Percentiles rank a stretch among this genome's conserved stretches.
Evolutionary conservation across 495 filamentous ascomycete species (phyloP).

Genomic region (Tuber magnatum): DNA sequence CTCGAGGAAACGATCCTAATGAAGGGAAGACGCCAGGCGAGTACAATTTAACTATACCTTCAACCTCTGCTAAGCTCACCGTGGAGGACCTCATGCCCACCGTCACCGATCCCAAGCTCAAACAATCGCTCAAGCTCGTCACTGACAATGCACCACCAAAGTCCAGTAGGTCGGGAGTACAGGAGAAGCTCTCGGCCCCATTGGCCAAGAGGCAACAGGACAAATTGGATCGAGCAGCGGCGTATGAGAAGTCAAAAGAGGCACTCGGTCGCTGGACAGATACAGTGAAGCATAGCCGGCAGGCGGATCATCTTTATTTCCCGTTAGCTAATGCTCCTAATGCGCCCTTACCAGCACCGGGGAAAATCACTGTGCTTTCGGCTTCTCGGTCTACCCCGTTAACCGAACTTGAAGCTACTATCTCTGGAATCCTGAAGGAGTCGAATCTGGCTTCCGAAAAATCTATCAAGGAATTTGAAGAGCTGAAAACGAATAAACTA

Average conservation of each 20-base stretch:
- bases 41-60: constrained; percentile 36
- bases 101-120: constrained; percentile 66
- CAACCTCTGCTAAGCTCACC: constrained; percentile 62
- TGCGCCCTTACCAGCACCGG: constrained; percentile 47
- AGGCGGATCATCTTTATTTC: constrained; percentile 88
- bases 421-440: constrained; percentile 79
- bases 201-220: constrained; percentile 86
- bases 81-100: constrained; percentile 67
- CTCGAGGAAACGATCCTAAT: constrained; percentile 41
- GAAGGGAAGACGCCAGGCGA: constrained; percentile 37
- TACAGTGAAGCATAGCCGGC: constrained; percentile 86
- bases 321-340: constrained; percentile 68
- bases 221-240: constrained; percentile 70
- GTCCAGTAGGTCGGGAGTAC: constrained; percentile 51
- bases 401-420: constrained; percentile 74
- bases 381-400: constrained; percentile 52
- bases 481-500: constrained; percentile 58
- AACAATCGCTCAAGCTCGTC: constrained; percentile 68
- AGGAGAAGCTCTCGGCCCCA: constrained; percentile 73
- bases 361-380: constrained; percentile 44
- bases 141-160: constrained; percentile 47
- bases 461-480: constrained; percentile 60
- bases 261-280: constrained; percentile 84
- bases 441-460: constrained; percentile 53
- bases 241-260: constrained; percentile 86